Base-by-base conservation (phyloP, 2,329 filamentous ascomycete species). In the Emmonsiellopsis sp. region DNA sequence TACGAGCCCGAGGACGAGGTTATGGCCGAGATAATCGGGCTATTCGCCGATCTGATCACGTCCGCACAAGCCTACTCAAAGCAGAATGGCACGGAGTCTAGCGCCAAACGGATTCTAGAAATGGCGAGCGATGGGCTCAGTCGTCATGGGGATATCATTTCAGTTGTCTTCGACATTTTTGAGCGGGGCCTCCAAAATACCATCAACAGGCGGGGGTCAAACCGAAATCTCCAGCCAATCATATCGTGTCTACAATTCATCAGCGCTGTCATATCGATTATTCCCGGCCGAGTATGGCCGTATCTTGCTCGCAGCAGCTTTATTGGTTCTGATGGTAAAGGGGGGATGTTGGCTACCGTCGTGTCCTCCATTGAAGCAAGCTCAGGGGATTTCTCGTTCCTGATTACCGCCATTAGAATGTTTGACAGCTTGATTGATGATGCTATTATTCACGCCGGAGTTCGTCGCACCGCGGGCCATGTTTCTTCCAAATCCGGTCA, bases 271-370 rank as follows among this genome's bases (percentile, higher is more conserved):
- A 70, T 93, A 31, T 77, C 79, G 8, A 61, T 86, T n/a, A 82
- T 86, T 50, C 92, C 93, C 0, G 87, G 86, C 53, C 80, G 91
- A 55, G 84, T 95, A 5, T 97, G 93, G 91, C 90, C 92, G 3
- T 88, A 92, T 66, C 79, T 98, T 62, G 83, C 85, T 3, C 83
- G 88, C 54, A 94, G 88, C 66, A 83, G 85, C 57, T 74, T 98
- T 14, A 76, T 98, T 45, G 86, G 87, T 60, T 81, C 84, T 5
- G 85, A 89, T 59, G 84, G 87, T 8, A 85, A 84, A 57, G 84
- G 84, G 11, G 88, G 89, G 9, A 84, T 86, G 56, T 78, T 98
- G 56, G 82, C 85, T 40, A 83, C 83, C 49, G 84, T 97, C 50
- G 81, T 94, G 2, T 87, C 87, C n/a, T 85, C 83, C 27, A 81